phyloP scores from a whole-genome alignment of 176 grass and related monocot species.

The Elaeis guineensis region DNA sequence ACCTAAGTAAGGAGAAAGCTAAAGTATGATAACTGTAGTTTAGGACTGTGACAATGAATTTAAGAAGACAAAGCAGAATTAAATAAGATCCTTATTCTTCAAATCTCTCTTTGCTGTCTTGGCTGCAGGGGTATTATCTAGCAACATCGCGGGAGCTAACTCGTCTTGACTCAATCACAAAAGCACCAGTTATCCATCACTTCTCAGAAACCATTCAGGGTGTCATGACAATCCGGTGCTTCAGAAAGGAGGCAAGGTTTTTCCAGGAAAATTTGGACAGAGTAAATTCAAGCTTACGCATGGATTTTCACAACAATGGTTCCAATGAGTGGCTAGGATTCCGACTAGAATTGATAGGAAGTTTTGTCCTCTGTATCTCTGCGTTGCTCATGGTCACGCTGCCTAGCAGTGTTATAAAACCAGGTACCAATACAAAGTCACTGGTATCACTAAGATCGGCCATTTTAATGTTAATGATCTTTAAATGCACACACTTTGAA shows the following conservation, averaged over 20 bases:
- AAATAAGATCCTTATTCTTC: too few relatives aligned
- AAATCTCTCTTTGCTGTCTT: background rate
- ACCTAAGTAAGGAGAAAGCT: too few relatives aligned
- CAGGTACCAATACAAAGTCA: constrained; percentile 27
- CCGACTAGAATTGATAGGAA: constrained; percentile 71
- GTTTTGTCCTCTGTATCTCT: constrained; percentile 72
- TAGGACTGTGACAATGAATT: too few relatives aligned
- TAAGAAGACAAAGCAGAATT: too few relatives aligned
- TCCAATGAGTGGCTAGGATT: constrained; percentile 96
- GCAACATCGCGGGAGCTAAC: constrained; percentile 89
- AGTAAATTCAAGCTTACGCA: constrained; percentile 84
- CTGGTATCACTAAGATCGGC: too few relatives aligned
- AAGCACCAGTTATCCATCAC: constrained; percentile 97
- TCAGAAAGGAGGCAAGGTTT: constrained; percentile 68
- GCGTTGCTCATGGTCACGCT: constrained; percentile 86
- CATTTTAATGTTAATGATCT: too few relatives aligned
- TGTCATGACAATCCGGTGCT: constrained; percentile 88
- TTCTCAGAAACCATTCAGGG: constrained; percentile 96
- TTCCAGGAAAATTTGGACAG: constrained; percentile 61
- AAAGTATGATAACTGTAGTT: too few relatives aligned
- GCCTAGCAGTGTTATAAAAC: constrained; percentile 55
- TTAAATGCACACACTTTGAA: too few relatives aligned
- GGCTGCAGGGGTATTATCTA: constrained; percentile 59
- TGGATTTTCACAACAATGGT: constrained; percentile 99
- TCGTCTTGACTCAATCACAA: constrained; percentile 88